phyloP scores from a whole-genome alignment of 345 rosid species.

The Bruguiera gymnorhiza region DNA sequence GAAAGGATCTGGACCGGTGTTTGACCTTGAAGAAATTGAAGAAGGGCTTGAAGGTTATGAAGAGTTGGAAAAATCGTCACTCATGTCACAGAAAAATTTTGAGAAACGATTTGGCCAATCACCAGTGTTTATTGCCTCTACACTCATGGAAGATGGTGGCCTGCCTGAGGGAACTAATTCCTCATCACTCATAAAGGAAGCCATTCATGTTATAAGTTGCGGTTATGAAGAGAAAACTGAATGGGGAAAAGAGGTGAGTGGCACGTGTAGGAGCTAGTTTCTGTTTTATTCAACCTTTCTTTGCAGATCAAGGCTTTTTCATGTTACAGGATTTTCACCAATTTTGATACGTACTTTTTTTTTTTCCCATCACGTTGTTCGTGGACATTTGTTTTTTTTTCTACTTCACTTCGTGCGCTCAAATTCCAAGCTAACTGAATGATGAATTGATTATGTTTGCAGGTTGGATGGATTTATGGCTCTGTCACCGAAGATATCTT shows the following conservation, averaged over 20 bases:
- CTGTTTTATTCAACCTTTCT: too few species aligned
- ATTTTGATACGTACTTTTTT: too few species aligned
- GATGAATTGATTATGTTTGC: conserved; percentile 13
- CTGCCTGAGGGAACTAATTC: conserved; percentile 85
- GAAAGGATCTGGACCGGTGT: conserved; percentile 53
- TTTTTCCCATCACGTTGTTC: not conserved
- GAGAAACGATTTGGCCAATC: conserved; percentile 96
- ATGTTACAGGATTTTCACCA: too few species aligned
- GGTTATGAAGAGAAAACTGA: conserved; percentile 96
- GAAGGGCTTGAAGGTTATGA: conserved; percentile 97
- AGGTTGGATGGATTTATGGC: conserved; percentile 98
- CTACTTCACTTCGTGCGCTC: too few species aligned
- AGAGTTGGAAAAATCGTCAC: conserved; percentile 83
- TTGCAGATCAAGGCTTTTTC: too few species aligned
- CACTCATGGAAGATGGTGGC: conserved; percentile 93
- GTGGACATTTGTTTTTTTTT: not conserved
- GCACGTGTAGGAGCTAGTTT: not conserved
- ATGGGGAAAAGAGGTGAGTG: conserved; percentile 94
- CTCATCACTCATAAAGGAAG: conserved; percentile 76
- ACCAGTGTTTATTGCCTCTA: conserved; percentile 84
- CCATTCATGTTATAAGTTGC: conserved; percentile 91
- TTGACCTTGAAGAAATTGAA: conserved; percentile 91
- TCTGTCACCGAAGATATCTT: conserved; percentile 88
- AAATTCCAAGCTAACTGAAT: not conserved
- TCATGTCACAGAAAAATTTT: conserved; percentile 92